phyloP scores from a whole-genome alignment of 108 stramenopile species.

The Conticribra weissflogii region DNA sequence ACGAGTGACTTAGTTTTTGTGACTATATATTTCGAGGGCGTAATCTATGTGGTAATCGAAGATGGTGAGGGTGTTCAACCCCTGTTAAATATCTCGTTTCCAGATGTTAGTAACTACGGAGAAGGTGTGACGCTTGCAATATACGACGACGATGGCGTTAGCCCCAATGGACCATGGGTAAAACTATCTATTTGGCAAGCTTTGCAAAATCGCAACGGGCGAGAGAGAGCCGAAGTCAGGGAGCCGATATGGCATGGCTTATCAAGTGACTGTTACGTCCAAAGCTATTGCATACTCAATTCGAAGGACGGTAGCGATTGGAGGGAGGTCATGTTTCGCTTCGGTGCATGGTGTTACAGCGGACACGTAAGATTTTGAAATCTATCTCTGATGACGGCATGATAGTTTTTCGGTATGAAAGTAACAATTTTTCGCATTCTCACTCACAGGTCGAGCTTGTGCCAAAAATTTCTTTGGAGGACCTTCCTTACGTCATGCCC shows the following conservation, averaged over 20 bases:
- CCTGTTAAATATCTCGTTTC: slow-evolving; percentile 74
- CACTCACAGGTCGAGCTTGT: neutral
- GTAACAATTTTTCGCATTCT: too few relatives aligned
- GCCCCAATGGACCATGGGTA: slow-evolving; percentile 30
- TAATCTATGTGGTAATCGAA: slow-evolving; percentile 64
- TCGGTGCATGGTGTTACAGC: slow-evolving; percentile 73
- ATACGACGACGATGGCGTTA: slow-evolving; percentile 30
- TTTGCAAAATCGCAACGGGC: neutral
- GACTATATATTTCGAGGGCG: slow-evolving; percentile 67
- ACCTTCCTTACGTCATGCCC: slow-evolving; percentile 70
- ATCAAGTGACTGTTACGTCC: slow-evolving; percentile 57
- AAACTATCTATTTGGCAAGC: slow-evolving; percentile 36
- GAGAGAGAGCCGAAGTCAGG: neutral
- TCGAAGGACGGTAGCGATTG: slow-evolving; percentile 26
- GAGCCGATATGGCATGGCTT: slow-evolving; percentile 21
- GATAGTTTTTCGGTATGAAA: too few relatives aligned
- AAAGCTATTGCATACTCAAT: slow-evolving; percentile 69
- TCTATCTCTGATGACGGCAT: too few relatives aligned
- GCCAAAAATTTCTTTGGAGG: slow-evolving; percentile 45
- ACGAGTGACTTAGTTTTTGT: slow-evolving; percentile 62
- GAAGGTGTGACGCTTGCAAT: slow-evolving; percentile 36
- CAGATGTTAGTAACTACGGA: slow-evolving; percentile 50
- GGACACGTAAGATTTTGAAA: slow-evolving; percentile 54
- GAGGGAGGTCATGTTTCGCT: slow-evolving; percentile 65
- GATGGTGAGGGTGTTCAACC: slow-evolving; percentile 63